A percentile compares a stretch with the other conserved stretches of the same genome.
phyloP scores from a whole-genome alignment of 768 basidiomycete species.

The Lepiota venenata region DNA sequence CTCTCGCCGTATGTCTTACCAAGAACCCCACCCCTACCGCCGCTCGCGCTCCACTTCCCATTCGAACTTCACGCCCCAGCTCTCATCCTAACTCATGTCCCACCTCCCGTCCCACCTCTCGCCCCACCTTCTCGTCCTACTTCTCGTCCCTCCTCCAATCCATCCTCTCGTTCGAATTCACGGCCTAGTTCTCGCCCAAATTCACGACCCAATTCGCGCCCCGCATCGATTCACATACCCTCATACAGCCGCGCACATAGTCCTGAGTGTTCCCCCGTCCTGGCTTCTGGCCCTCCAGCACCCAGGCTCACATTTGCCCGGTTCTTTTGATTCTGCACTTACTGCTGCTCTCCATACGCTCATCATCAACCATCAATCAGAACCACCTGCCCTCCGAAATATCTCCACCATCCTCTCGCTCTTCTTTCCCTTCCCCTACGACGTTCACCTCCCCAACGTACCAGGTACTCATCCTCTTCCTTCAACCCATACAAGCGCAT shows the following conservation, averaged over 20 bases:
- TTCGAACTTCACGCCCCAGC: conserved; percentile 9
- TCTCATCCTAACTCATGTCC: conserved; percentile 3
- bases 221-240: not conserved
- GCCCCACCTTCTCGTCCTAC: not conserved
- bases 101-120: conserved; percentile 4
- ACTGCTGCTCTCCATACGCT: not conserved
- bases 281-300: conserved; percentile 2
- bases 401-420: conserved; percentile 16
- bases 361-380: conserved; percentile 9
- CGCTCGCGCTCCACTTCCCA: conserved; percentile 12
- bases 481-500: not conserved
- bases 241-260: not conserved
- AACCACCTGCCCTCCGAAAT: conserved; percentile 19
- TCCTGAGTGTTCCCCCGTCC: not conserved
- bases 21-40: not conserved
- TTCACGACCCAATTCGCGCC: not conserved
- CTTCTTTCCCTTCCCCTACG: conserved; percentile 11
- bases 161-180: not conserved
- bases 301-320: not conserved
- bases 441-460: not conserved
- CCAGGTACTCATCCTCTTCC: not conserved
- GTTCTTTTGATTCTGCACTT: not conserved
- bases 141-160: not conserved
- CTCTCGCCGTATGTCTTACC: conserved; percentile 9
- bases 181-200: not conserved